Conservation (phyloP, 306 rosid species). For the Coriaria nepalensis region DNA sequence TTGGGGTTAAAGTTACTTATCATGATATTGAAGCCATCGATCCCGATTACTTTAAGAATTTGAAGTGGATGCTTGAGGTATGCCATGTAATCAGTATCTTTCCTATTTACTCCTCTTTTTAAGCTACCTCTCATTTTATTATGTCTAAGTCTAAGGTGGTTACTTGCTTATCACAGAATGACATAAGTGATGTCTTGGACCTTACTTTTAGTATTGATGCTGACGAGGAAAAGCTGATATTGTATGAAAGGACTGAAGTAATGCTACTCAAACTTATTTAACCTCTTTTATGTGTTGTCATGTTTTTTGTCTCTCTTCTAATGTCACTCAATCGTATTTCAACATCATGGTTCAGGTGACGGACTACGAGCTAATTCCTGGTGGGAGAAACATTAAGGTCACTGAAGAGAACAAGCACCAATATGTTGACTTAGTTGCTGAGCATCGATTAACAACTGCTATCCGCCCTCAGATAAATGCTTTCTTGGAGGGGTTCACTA, state of each 20-base stretch:
- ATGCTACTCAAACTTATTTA: slow-evolving; percentile 4
- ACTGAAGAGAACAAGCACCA: slow-evolving; percentile 93
- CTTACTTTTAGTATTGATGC: slow-evolving; percentile 99
- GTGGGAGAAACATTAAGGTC: slow-evolving; percentile 86
- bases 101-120: not conserved
- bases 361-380: slow-evolving; percentile 85
- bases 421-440: slow-evolving; percentile 82
- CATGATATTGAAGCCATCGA: slow-evolving; percentile 98
- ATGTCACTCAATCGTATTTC: not conserved
- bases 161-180: slow-evolving; percentile 45
- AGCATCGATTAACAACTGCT: slow-evolving; percentile 88
- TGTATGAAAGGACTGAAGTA: slow-evolving; percentile 86
- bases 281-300: not conserved
- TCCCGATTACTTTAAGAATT: slow-evolving; percentile 75
- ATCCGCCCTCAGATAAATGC: slow-evolving; percentile 94
- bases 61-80: slow-evolving; percentile 98
- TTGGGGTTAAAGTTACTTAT: slow-evolving; percentile 85
- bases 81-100: slow-evolving; percentile 8
- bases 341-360: slow-evolving; percentile 51
- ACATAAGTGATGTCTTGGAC: slow-evolving; percentile 63
- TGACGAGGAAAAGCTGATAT: slow-evolving; percentile 83
- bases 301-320: not conserved
- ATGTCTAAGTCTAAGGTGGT: not conserved
- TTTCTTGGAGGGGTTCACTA: slow-evolving; percentile 75
- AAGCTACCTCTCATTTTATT: not conserved